Evolutionary conservation across 2,329 filamentous ascomycete genomes (phyloP).

Genomic region (Grosmannia penicillata): DNA sequence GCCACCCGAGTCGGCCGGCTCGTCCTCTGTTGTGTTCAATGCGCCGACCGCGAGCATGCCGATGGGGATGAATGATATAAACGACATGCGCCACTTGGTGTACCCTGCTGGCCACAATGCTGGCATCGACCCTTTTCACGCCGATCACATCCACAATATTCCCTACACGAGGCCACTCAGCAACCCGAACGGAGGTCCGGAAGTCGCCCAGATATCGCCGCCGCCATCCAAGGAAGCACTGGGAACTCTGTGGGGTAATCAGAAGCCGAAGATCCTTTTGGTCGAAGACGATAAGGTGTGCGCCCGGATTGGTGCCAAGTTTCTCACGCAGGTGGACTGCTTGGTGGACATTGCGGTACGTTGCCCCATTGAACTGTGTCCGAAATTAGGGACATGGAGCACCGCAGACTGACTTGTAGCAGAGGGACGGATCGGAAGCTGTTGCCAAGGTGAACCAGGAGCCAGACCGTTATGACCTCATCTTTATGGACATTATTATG

Average conservation of each 20-base stretch:
- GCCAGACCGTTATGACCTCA: slow-evolving; percentile 43
- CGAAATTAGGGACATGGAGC: not conserved
- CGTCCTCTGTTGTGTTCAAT: slow-evolving; percentile 37
- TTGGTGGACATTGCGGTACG: slow-evolving; percentile 50
- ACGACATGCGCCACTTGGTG: slow-evolving; percentile 52
- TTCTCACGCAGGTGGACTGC: slow-evolving; percentile 50
- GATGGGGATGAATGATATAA: slow-evolving; percentile 34
- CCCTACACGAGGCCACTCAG: slow-evolving; percentile 68
- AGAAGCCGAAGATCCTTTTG: slow-evolving; percentile 67
- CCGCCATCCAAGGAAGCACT: slow-evolving; percentile 18
- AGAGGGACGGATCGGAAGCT: slow-evolving; percentile 75
- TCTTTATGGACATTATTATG: slow-evolving; percentile 95
- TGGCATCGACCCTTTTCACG: slow-evolving; percentile 88
- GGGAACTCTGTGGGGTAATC: slow-evolving; percentile 40
- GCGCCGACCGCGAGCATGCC: slow-evolving; percentile 25
- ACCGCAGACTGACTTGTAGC: slow-evolving; percentile 15
- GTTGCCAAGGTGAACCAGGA: slow-evolving; percentile 62
- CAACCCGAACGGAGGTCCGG: slow-evolving; percentile 26
- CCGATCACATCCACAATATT: slow-evolving; percentile 88
- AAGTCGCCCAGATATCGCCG: slow-evolving; percentile 25
- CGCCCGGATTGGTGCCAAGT: slow-evolving; percentile 53
- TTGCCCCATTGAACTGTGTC: not conserved
- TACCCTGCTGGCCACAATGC: slow-evolving; percentile 85
- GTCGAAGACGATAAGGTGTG: slow-evolving; percentile 71
- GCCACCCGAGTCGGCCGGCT: slow-evolving; percentile 36